These are phyloP conservation scores for Hippophae rhamnoides DNA, from an alignment of 306 rosid genomes.

Conservation along the genomic window DNA sequence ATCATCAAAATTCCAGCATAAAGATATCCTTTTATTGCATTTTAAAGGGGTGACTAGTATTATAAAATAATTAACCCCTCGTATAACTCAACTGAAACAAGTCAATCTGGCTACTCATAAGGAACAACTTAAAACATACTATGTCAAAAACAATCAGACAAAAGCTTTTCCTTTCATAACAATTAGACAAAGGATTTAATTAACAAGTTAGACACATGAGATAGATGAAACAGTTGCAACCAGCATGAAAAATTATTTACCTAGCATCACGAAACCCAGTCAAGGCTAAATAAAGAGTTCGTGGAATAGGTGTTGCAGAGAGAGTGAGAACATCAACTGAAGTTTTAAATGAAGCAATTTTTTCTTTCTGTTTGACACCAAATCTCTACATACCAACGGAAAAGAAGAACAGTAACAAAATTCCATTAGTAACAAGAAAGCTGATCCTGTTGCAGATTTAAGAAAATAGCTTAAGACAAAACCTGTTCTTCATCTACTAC, in stretches of 20 bases:
- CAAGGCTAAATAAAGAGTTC: constrained; percentile 92
- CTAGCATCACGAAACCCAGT: constrained; percentile 98
- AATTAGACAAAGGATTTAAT: neutral
- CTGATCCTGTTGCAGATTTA: constrained; percentile 15
- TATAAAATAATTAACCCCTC: too few species aligned
- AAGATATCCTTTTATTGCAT: too few species aligned
- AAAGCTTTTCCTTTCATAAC: too few species aligned
- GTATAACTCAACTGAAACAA: too few species aligned
- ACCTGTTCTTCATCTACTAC: constrained; percentile 99
- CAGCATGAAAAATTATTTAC: constrained; percentile 34
- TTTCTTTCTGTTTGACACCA: constrained; percentile 98
- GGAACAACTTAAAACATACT: too few species aligned
- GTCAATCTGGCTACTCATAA: too few species aligned
- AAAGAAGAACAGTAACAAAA: constrained; percentile 15
- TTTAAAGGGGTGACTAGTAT: too few species aligned
- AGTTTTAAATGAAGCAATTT: constrained; percentile 87
- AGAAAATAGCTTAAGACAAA: neutral
- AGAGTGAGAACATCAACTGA: constrained; percentile 87
- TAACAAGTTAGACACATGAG: neutral
- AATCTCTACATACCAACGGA: constrained; percentile 52
- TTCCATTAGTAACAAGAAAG: constrained; percentile 13
- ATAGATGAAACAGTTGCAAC: constrained; percentile 9
- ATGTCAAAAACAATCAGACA: too few species aligned
- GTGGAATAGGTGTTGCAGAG: constrained; percentile 93
- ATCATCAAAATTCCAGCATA: too few species aligned